phyloP scores from a whole-genome alignment of 2,329 filamentous ascomycete genomes.

The Leptographium flavum region DNA sequence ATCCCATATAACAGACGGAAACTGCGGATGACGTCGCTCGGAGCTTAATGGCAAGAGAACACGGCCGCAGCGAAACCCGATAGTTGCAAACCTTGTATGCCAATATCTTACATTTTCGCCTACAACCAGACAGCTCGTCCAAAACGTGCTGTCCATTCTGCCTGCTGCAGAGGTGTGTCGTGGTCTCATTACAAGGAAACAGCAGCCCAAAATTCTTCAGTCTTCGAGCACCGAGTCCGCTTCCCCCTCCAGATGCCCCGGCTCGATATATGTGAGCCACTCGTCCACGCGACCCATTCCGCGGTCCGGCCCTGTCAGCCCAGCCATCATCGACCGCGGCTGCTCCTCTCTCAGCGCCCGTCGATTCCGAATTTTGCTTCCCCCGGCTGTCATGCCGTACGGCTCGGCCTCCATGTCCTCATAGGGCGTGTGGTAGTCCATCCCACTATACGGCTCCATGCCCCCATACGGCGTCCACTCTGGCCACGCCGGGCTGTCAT shows the following conservation, averaged over 20 bases:
- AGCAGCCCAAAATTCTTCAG: background rate
- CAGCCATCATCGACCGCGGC: constrained; percentile 28
- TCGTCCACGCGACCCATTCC: constrained; percentile 33
- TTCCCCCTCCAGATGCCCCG: constrained; percentile 22
- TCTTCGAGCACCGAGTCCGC: background rate
- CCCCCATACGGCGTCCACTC: constrained; percentile 2
- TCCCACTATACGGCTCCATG: background rate
- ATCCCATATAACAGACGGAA: background rate
- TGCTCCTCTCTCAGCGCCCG: constrained; percentile 4
- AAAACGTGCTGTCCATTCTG: no score
- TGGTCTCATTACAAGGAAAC: background rate
- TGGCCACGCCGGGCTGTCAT: constrained; percentile 13
- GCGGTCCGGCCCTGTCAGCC: constrained; percentile 27
- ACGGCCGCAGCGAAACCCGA: no score
- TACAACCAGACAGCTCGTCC: no score
- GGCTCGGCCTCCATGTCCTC: constrained; percentile 2
- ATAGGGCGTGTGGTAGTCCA: background rate
- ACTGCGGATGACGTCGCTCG: constrained; percentile 5
- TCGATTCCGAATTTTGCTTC: background rate
- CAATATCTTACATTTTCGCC: no score
- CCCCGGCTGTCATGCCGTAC: background rate
- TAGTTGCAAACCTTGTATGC: no score
- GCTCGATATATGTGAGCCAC: constrained; percentile 33
- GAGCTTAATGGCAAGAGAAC: no score
- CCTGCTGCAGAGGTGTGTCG: no score